A percentile compares a stretch with the other conserved stretches of the same genome.
These are phyloP conservation scores for Cordyceps fumosorosea DNA, from an alignment of 2,329 filamentous ascomycete genomes.

Conservation along the genomic window DNA sequence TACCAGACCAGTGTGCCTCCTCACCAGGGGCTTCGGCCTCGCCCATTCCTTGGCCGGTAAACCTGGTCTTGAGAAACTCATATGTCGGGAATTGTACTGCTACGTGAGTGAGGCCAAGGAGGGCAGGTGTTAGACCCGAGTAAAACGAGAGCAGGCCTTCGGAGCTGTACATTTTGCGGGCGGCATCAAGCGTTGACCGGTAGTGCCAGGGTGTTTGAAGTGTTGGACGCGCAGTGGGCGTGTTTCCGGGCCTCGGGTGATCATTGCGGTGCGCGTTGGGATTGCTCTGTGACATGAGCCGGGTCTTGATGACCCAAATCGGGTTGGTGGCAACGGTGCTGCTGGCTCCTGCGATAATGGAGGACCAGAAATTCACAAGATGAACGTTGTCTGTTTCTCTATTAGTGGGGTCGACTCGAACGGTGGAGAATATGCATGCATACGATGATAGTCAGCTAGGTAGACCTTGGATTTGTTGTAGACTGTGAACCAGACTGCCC, in stretches of 20 bases:
- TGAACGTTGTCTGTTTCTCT: slow-evolving; percentile 59
- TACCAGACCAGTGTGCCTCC: slow-evolving; percentile 69
- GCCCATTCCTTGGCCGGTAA: slow-evolving; percentile 87
- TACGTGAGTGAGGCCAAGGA: slow-evolving; percentile 88
- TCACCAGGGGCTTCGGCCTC: slow-evolving; percentile 38
- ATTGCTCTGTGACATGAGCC: slow-evolving; percentile 88
- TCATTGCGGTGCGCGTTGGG: slow-evolving; percentile 35
- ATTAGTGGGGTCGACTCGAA: slow-evolving; percentile 11
- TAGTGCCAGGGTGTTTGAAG: slow-evolving; percentile 83
- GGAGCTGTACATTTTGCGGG: slow-evolving; percentile 87
- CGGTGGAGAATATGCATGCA: slow-evolving; percentile 5
- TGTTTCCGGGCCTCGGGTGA: slow-evolving; percentile 44
- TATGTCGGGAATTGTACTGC: slow-evolving; percentile 97
- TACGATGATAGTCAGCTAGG: slow-evolving; percentile 61
- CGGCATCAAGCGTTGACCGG: slow-evolving; percentile 79
- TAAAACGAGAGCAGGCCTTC: slow-evolving; percentile 92
- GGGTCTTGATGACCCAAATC: slow-evolving; percentile 98
- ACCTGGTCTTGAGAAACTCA: slow-evolving; percentile 83
- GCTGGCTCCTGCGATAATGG: slow-evolving; percentile 82
- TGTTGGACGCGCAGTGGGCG: slow-evolving; percentile 47
- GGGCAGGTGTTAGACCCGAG: slow-evolving; percentile 84
- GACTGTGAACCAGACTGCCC: slow-evolving; percentile 96
- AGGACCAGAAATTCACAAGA: slow-evolving; percentile 79
- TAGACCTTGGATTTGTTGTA: slow-evolving; percentile 84
- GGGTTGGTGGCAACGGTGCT: slow-evolving; percentile 94